Conservation (phyloP, 164 flowering plant genomes). For the Platanus orientalis region DNA sequence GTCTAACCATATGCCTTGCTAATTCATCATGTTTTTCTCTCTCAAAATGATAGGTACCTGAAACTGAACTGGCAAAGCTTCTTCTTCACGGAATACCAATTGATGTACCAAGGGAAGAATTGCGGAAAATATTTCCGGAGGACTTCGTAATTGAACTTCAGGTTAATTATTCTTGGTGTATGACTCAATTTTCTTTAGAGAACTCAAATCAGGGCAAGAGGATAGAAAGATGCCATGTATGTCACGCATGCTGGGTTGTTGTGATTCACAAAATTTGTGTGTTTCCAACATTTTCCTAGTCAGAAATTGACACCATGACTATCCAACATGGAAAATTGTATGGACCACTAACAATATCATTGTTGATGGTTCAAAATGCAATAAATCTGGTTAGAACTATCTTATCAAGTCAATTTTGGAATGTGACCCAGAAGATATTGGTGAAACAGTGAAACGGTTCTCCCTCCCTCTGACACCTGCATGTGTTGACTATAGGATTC, state of each 20-base stretch:
- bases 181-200: neutral
- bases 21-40: constrained; percentile 1
- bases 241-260: neutral
- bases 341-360: too few species aligned
- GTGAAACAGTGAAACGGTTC: too few species aligned
- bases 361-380: too few species aligned
- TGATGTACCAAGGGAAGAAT: constrained; percentile 32
- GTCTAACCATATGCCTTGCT: neutral
- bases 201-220: neutral
- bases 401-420: too few species aligned
- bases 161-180: constrained; percentile 30
- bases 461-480: too few species aligned
- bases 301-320: too few species aligned
- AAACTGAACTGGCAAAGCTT: constrained; percentile 40
- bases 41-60: constrained; percentile 38
- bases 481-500: too few species aligned
- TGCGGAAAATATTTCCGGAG: constrained; percentile 41
- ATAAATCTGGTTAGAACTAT: too few species aligned
- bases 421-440: too few species aligned
- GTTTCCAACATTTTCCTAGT: too few species aligned
- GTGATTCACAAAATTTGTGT: too few species aligned
- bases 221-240: neutral
- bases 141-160: constrained; percentile 47
- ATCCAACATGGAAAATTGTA: too few species aligned
- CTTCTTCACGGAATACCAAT: constrained; percentile 57